A percentile compares a stretch with the other conserved stretches of the same genome.
Evolutionary conservation across 257 asterid genomes (phyloP).

Genomic region (Coffea eugenioides): DNA sequence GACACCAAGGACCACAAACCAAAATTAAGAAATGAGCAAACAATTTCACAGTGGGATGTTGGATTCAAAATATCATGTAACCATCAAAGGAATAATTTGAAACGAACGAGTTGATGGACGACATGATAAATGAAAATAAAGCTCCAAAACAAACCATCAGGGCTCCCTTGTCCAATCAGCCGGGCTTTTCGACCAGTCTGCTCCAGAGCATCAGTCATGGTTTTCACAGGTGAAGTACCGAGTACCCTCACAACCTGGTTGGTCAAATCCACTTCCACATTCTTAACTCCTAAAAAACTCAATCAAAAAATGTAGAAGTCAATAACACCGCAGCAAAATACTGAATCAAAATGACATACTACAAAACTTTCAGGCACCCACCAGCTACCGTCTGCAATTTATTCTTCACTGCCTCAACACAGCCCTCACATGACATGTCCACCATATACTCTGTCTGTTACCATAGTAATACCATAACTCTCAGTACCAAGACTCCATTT

Average conservation of each 20-base stretch:
- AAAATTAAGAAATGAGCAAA: neutral
- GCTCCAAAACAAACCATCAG: constrained; percentile 54
- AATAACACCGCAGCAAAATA: neutral
- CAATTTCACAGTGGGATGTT: neutral
- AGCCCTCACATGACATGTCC: constrained; percentile 89
- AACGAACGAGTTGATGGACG: neutral
- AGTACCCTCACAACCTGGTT: constrained; percentile 89
- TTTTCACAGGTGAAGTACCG: constrained; percentile 80
- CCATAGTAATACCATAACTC: constrained; percentile 11
- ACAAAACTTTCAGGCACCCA: constrained; percentile 30
- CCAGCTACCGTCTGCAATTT: constrained; percentile 78
- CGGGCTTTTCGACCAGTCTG: constrained; percentile 93
- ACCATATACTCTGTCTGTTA: constrained; percentile 93
- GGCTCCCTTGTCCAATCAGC: constrained; percentile 88
- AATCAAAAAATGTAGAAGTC: constrained; percentile 3
- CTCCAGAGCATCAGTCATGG: constrained; percentile 80
- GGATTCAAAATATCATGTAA: neutral
- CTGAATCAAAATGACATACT: neutral
- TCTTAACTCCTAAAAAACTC: constrained; percentile 63
- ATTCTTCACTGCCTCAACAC: constrained; percentile 75
- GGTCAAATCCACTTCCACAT: constrained; percentile 73
- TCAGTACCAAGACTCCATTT: neutral
- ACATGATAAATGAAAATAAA: neutral
- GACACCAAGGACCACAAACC: neutral
- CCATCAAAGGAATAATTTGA: neutral